Evolutionary conservation across 192 early-diverging fungal genomes (phyloP).

Genomic region (Rhizophagus clarus): DNA sequence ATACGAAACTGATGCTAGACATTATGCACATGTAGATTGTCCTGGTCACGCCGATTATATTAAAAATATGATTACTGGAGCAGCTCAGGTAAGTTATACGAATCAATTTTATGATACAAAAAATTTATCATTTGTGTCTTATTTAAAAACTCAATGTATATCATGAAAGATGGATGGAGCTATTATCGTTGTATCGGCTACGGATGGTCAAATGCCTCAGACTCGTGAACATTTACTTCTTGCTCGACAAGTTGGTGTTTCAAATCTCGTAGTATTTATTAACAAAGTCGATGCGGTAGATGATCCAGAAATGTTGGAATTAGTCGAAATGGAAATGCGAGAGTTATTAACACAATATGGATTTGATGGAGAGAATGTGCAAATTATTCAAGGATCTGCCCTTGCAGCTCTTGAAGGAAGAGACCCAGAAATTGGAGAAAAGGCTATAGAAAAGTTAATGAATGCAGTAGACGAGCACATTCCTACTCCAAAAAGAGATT

Average conservation of each 20-base stretch:
- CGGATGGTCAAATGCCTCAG: constrained; percentile 98
- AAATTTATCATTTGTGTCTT: neutral
- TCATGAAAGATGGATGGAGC: constrained; percentile 85
- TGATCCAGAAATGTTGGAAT: constrained; percentile 96
- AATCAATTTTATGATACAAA: neutral
- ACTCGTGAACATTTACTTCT: constrained; percentile 97
- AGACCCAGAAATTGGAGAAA: constrained; percentile 87
- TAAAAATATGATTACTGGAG: constrained; percentile 99
- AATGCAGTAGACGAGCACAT: constrained; percentile 88
- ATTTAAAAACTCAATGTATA: neutral
- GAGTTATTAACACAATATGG: constrained; percentile 90
- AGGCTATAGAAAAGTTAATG: constrained; percentile 92
- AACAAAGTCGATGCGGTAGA: constrained; percentile 99
- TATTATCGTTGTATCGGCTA: constrained; percentile 97
- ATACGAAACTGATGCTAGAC: constrained; percentile 87
- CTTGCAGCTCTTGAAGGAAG: constrained; percentile 93
- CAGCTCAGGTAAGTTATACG: constrained; percentile 71
- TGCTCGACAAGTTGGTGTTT: constrained; percentile 93
- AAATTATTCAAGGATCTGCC: constrained; percentile 91
- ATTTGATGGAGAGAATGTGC: constrained; percentile 89
- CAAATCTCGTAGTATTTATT: constrained; percentile 92
- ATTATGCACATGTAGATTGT: constrained; percentile 97
- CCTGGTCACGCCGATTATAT: constrained; percentile 99
- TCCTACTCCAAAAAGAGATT: constrained; percentile 88
- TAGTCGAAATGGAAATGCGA: constrained; percentile 99